Evolutionary conservation across 257 asterid species (phyloP).

Genomic region (Penstemon newberryi): DNA sequence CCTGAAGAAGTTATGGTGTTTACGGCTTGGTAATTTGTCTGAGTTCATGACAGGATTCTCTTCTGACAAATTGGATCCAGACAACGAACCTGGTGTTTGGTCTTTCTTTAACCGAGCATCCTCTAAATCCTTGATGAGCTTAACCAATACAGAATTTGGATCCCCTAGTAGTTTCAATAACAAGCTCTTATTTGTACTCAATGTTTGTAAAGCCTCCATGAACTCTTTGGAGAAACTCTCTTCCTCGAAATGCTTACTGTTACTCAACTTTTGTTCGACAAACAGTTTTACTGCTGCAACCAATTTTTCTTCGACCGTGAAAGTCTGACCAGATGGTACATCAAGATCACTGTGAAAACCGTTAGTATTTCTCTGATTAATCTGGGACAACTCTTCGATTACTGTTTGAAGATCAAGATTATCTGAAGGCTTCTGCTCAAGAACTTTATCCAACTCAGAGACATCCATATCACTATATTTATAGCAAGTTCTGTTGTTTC

Average conservation of each 20-base stretch:
- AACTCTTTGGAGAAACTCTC: conserved; percentile 61
- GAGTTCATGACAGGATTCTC: conserved; percentile 43
- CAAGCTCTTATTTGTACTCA: conserved; percentile 53
- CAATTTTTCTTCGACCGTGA: conserved; percentile 52
- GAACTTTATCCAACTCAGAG: conserved; percentile 42
- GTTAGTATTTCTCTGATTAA: conserved; percentile 34
- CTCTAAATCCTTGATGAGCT: conserved; percentile 51
- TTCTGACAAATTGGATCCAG: conserved; percentile 35
- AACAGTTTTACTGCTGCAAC: conserved; percentile 62
- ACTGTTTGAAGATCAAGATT: conserved; percentile 54
- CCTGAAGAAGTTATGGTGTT: conserved; percentile 56
- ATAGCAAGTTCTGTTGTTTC: conserved; percentile 36
- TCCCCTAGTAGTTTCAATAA: conserved; percentile 66
- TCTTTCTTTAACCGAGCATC: conserved; percentile 40
- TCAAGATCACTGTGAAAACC: conserved; percentile 35
- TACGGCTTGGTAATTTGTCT: conserved; percentile 49
- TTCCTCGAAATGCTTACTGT: conserved; percentile 45
- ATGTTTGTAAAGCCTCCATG: conserved; percentile 60
- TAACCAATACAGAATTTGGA: conserved; percentile 50
- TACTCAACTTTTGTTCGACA: conserved; percentile 48
- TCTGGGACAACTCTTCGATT: conserved; percentile 49
- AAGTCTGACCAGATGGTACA: conserved; percentile 37
- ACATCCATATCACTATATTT: conserved; percentile 46
- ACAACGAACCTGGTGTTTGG: conserved; percentile 32
- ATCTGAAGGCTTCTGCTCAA: conserved; percentile 32